A percentile compares a stretch with the other conserved stretches of the same genome.
Conservation (phyloP, 441 rosid genomes). For the Pelargonium myrrhifolium region DNA sequence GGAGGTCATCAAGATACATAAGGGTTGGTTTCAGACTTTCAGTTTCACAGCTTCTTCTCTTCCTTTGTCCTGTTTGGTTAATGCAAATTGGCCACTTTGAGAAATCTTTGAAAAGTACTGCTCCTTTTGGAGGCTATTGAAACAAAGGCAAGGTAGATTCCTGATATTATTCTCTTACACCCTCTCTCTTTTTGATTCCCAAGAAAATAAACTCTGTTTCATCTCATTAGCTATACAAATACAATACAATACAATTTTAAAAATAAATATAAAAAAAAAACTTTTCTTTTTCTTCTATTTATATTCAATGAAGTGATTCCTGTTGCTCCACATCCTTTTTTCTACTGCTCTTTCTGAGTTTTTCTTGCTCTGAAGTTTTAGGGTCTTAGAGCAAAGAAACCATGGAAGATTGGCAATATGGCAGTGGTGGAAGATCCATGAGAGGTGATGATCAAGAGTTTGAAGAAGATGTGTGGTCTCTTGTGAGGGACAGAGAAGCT, state of each 20-base stretch:
- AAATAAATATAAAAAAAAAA: slow-evolving; percentile 8
- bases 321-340: slow-evolving; percentile 10
- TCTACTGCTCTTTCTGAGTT: slow-evolving; percentile 8
- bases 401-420: slow-evolving; percentile 32
- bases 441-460: slow-evolving; percentile 47
- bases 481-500: slow-evolving; percentile 36
- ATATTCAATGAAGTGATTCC: slow-evolving; percentile 12
- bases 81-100: slow-evolving; percentile 19
- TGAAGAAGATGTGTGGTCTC: slow-evolving; percentile 68
- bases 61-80: slow-evolving; percentile 20
- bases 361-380: neutral
- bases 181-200: slow-evolving; percentile 23
- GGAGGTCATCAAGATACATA: slow-evolving; percentile 14
- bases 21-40: neutral
- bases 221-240: slow-evolving; percentile 14
- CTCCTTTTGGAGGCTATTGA: slow-evolving; percentile 30
- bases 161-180: slow-evolving; percentile 36
- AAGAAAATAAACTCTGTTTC: slow-evolving; percentile 15
- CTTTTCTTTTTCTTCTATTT: slow-evolving; percentile 22
- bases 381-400: slow-evolving; percentile 5
- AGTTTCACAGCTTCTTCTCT: slow-evolving; percentile 16
- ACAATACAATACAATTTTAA: neutral
- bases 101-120: slow-evolving; percentile 26
- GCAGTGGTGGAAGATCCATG: slow-evolving; percentile 25
- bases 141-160: slow-evolving; percentile 37